Evolutionary conservation across 805 yeast species (phyloP).

Genomic region (Zygoascus ofunaensis): DNA sequence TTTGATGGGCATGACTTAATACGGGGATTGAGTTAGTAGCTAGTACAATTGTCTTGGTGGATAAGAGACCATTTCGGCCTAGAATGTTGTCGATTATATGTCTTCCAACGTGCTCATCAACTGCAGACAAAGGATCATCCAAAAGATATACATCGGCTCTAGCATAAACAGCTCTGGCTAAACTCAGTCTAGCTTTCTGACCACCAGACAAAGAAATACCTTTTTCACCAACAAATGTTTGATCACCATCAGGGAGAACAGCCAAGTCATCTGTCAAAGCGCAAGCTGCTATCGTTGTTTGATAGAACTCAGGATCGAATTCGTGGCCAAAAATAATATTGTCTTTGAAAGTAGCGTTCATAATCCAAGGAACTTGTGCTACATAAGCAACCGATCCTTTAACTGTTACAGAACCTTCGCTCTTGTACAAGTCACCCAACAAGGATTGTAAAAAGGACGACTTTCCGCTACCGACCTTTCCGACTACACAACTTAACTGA

Average conservation of each 20-base stretch:
- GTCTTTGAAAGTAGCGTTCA: conserved; percentile 82
- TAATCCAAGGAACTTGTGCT: conserved; percentile 90
- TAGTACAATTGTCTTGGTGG: conserved; percentile 62
- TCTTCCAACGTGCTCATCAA: conserved; percentile 79
- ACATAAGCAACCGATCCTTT: conserved; percentile 82
- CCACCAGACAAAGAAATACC: conserved; percentile 87
- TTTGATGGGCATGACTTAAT: conserved; percentile 59
- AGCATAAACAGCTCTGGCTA: conserved; percentile 74
- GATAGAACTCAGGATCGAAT: conserved; percentile 43
- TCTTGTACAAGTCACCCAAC: conserved; percentile 73
- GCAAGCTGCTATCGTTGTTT: conserved; percentile 52
- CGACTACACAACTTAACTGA: conserved; percentile 75
- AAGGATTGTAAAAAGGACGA: conserved; percentile 73
- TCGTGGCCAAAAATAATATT: conserved; percentile 62
- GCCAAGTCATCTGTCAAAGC: conserved; percentile 57
- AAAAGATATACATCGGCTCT: conserved; percentile 56
- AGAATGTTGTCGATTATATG: conserved; percentile 69
- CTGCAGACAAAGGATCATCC: conserved; percentile 79
- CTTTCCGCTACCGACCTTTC: conserved; percentile 86
- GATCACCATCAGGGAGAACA: conserved; percentile 63
- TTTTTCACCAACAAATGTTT: conserved; percentile 75
- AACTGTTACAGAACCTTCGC: conserved; percentile 60
- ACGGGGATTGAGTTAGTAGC: conserved; percentile 86
- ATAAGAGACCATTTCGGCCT: conserved; percentile 70
- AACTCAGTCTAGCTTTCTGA: conserved; percentile 71